Evolutionary conservation across 2,329 filamentous ascomycete genomes (phyloP).

Genomic region (Stemphylium vesicarium): DNA sequence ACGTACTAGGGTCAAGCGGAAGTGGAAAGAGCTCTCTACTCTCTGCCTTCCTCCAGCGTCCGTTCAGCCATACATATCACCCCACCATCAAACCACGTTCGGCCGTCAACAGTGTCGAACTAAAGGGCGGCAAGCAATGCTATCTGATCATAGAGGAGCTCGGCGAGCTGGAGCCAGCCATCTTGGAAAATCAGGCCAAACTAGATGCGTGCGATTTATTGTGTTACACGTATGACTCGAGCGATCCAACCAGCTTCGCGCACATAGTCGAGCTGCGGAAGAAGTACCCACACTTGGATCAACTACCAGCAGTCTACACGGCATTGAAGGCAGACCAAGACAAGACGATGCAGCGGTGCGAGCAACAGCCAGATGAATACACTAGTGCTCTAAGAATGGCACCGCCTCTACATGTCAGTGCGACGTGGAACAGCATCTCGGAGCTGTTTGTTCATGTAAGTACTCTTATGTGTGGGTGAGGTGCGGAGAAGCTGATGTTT

Average conservation of each 20-base stretch:
- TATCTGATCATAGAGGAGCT: constrained; percentile 96
- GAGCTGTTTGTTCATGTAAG: constrained; percentile 82
- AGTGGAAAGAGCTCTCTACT: constrained; percentile 92
- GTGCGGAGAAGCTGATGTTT: constrained; percentile 21
- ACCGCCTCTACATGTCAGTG: constrained; percentile 90
- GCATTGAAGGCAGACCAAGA: constrained; percentile 95
- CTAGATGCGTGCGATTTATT: constrained; percentile 92
- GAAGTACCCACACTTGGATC: constrained; percentile 81
- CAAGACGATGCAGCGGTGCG: constrained; percentile 93
- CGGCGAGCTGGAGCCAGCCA: constrained; percentile 91
- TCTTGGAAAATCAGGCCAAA: constrained; percentile 89
- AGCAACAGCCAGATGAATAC: constrained; percentile 88
- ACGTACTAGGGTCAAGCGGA: constrained; percentile 82
- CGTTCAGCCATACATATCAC: constrained; percentile 82
- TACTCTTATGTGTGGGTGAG: constrained; percentile 31
- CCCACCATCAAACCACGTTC: constrained; percentile 94
- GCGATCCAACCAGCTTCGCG: constrained; percentile 92
- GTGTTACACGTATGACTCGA: constrained; percentile 96
- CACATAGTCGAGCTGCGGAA: constrained; percentile 84
- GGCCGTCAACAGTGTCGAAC: constrained; percentile 94
- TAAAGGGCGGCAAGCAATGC: constrained; percentile 94
- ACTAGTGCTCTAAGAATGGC: constrained; percentile 85
- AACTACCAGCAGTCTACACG: constrained; percentile 89
- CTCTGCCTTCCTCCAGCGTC: constrained; percentile 87
- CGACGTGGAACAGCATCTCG: constrained; percentile 90